Base-by-base conservation (phyloP, 2,329 filamentous ascomycete genomes). In the Arthrobotrys sinensis region DNA sequence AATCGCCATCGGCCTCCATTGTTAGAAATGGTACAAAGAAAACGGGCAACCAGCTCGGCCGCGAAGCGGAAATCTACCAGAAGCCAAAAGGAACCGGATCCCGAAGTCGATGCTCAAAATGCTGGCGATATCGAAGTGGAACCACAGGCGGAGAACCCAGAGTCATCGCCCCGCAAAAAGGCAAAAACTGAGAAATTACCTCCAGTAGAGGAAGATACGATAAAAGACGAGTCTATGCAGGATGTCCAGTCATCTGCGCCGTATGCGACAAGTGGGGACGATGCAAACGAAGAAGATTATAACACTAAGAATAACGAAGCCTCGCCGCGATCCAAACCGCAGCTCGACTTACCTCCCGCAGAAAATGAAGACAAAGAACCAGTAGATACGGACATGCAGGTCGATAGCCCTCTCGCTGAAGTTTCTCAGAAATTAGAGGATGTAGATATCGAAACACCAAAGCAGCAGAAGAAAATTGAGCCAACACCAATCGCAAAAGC, bases 381-480 rank as follows among this genome's bases (percentile, higher is more conserved):
- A 12, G 12, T 6, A 11, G 67, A 72, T 48, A 46, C 40, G 1
- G 19, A 43, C 8, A 72, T 72, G 75, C 60, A 55, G 16, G 62
- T 52, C 28, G 62, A 68, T 1, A 78, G 62, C 36, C 67, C 75
- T 32, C 70, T 69, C 4, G 63, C 55, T 10, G 75, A 72, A 48
- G 67, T 78, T 34, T 78, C 75, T 14, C 67, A 45, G 43, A 52
- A 72, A 34, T n/a, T 78, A 16, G 67, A 67, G 36, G 62, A 43
- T 7, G 75, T 78, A 8, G 75, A 78, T 43, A 78, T 78, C 19
- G 14, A 78, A 72, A 78, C 75, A 7, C 62, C 67, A 32, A 64
- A 32, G 36, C 72, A 68, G 24, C 36, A n/a, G 36, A 43, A 43
- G 36, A 55, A 50, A 34, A 38, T 28, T 11, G 62, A 72, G 8